Evolutionary conservation across 1,284 basidiomycete species (phyloP).

Genomic region (Malassezia yamatoensis): DNA sequence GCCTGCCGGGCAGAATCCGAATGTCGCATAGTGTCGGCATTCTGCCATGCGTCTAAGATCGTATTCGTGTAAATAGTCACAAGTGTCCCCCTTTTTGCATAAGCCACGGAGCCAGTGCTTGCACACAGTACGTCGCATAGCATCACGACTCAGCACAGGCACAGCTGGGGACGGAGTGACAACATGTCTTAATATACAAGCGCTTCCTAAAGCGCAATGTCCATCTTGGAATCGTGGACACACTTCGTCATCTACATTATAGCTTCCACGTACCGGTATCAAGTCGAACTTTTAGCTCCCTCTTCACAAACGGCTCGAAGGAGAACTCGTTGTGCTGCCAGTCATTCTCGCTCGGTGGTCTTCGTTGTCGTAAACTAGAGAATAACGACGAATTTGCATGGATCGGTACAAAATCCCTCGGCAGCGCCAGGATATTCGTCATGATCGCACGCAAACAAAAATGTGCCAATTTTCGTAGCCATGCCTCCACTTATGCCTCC

Average conservation of each 20-base stretch:
- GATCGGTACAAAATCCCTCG: slow-evolving; percentile 14
- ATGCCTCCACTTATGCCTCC: not conserved
- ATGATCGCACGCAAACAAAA: not conserved
- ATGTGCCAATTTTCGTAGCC: not conserved
- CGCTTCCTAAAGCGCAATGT: slow-evolving; percentile 23
- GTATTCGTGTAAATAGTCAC: slow-evolving; percentile 98
- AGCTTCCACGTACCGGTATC: slow-evolving; percentile 53
- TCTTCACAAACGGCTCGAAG: slow-evolving; percentile 73
- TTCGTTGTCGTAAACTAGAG: slow-evolving; percentile 14
- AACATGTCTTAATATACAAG: slow-evolving; percentile 30
- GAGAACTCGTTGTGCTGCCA: slow-evolving; percentile 67
- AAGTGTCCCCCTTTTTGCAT: slow-evolving; percentile 95
- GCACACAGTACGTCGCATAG: slow-evolving; percentile 64
- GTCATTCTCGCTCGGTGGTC: slow-evolving; percentile 12
- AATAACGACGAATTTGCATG: slow-evolving; percentile 14
- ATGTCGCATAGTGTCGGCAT: slow-evolving; percentile 97
- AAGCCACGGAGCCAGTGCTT: slow-evolving; percentile 98
- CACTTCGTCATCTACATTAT: slow-evolving; percentile 55
- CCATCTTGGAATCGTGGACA: slow-evolving; percentile 27
- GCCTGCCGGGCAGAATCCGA: slow-evolving; percentile 92
- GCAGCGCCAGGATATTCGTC: slow-evolving; percentile 11
- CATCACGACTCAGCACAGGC: slow-evolving; percentile 25
- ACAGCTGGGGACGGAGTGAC: slow-evolving; percentile 21
- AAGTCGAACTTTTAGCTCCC: slow-evolving; percentile 72
- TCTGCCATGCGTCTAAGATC: slow-evolving; percentile 97